phyloP scores from a whole-genome alignment of 345 rosid genomes.

The Xanthoceras sorbifolium region DNA sequence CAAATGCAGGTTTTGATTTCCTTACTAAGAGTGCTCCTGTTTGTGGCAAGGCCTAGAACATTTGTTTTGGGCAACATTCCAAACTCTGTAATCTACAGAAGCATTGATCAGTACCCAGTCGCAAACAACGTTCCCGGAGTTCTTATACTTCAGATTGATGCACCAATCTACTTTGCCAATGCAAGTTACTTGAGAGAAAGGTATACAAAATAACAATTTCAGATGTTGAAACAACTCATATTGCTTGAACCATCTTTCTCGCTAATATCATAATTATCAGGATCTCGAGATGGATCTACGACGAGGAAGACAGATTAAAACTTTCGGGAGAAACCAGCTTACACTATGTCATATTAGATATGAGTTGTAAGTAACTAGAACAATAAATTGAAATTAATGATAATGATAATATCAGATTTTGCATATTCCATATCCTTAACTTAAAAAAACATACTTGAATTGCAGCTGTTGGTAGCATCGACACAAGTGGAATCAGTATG shows the following conservation, averaged over 20 bases:
- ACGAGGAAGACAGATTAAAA: slow-evolving; percentile 72
- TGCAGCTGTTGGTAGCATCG: slow-evolving; percentile 84
- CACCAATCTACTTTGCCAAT: slow-evolving; percentile 85
- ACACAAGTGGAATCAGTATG: slow-evolving; percentile 94
- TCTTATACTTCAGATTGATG: slow-evolving; percentile 83
- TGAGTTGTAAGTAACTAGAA: slow-evolving; percentile 54
- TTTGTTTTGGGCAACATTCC: slow-evolving; percentile 78
- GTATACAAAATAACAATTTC: slow-evolving; percentile 25
- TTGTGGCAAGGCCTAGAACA: slow-evolving; percentile 80
- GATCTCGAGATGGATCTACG: slow-evolving; percentile 85
- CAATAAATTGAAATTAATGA: not conserved
- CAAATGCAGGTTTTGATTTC: slow-evolving; percentile 65
- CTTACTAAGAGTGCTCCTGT: slow-evolving; percentile 64
- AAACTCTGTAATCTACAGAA: slow-evolving; percentile 70
- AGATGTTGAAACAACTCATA: not conserved
- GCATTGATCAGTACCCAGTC: slow-evolving; percentile 74
- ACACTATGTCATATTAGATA: slow-evolving; percentile 73
- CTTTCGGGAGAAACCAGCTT: slow-evolving; percentile 58
- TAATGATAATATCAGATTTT: not conserved
- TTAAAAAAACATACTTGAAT: not conserved
- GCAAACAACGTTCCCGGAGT: slow-evolving; percentile 64
- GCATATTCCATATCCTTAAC: not conserved
- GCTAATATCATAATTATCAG: slow-evolving; percentile 35
- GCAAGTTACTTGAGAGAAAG: slow-evolving; percentile 92
- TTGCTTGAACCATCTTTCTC: not conserved